phyloP scores from a whole-genome alignment of 495 filamentous ascomycete genomes.

The Eremomyces bilateralis region DNA sequence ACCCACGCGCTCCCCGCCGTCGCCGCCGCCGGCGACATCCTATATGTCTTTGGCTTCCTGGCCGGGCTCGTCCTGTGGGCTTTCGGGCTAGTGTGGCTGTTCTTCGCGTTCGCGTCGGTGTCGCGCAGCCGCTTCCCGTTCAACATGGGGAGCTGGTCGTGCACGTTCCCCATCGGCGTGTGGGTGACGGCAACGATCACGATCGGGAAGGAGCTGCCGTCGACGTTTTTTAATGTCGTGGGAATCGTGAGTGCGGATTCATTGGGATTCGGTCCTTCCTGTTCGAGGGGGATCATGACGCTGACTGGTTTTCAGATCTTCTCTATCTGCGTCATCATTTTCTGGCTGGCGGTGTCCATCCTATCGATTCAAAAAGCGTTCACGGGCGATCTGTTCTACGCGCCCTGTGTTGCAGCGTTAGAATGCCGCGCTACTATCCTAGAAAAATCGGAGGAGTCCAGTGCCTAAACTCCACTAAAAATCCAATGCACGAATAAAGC shows the following conservation, averaged over 20 bases:
- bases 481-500: too few species aligned
- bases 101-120: slow-evolving; percentile 29
- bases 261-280: too few species aligned
- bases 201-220: slow-evolving; percentile 17
- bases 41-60: slow-evolving; percentile 32
- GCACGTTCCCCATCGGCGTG: slow-evolving; percentile 20
- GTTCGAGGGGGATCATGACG: too few species aligned
- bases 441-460: too few species aligned
- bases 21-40: slow-evolving; percentile 23
- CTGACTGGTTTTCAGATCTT: slow-evolving; percentile 8
- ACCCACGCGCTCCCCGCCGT: slow-evolving; percentile 23
- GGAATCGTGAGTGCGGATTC: slow-evolving; percentile 9
- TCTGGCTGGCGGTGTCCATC: slow-evolving; percentile 17
- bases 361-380: slow-evolving; percentile 14
- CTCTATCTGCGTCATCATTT: slow-evolving; percentile 14
- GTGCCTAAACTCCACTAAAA: too few species aligned
- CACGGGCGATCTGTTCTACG: slow-evolving; percentile 16
- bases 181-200: slow-evolving; percentile 15
- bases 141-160: slow-evolving; percentile 22
- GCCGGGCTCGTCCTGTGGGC: slow-evolving; percentile 35
- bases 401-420: slow-evolving; percentile 19
- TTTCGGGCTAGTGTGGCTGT: slow-evolving; percentile 39
- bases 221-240: slow-evolving; percentile 17
- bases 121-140: slow-evolving; percentile 17
- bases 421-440: too few species aligned